Evolutionary conservation across 805 yeast genomes (phyloP).

Genomic region (Starmerella floricola): DNA sequence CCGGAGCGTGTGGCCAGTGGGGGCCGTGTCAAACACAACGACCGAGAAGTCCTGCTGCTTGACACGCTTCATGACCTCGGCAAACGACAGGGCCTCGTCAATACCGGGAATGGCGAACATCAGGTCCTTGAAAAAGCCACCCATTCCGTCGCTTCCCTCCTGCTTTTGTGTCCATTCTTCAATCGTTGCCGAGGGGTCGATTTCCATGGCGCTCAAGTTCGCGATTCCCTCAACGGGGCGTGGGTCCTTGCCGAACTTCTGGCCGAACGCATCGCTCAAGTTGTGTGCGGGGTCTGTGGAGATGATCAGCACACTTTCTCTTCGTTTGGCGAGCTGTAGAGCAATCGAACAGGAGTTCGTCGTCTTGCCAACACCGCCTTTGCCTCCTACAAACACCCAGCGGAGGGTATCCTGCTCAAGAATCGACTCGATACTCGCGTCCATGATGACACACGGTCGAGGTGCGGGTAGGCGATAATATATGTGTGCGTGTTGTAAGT

Average conservation of each 20-base stretch:
- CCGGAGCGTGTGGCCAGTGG: constrained; percentile 95
- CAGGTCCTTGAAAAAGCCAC: constrained; percentile 71
- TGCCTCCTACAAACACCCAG: constrained; percentile 98
- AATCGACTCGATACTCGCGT: constrained; percentile 33
- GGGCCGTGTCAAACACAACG: constrained; percentile 97
- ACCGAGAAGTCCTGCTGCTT: constrained; percentile 69
- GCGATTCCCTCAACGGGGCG: constrained; percentile 78
- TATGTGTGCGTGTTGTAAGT: no score
- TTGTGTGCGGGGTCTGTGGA: constrained; percentile 99
- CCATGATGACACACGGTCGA: constrained; percentile 19
- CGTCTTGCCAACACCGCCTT: constrained; percentile 99
- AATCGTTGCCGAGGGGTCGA: constrained; percentile 89
- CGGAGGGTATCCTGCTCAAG: constrained; percentile 44
- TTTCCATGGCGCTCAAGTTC: constrained; percentile 94
- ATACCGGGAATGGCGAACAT: constrained; percentile 96
- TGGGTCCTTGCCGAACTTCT: constrained; percentile 95
- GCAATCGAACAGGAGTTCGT: constrained; percentile 94
- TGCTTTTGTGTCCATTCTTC: constrained; percentile 55
- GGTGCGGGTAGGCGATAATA: no score
- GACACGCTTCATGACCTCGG: constrained; percentile 95
- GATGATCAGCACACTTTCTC: constrained; percentile 76
- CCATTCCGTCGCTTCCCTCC: constrained; percentile 39
- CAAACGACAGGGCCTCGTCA: constrained; percentile 93
- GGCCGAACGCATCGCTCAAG: constrained; percentile 94
- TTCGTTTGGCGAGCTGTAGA: constrained; percentile 74